phyloP scores from a whole-genome alignment of 306 rosid genomes.

The Malus sieversii region DNA sequence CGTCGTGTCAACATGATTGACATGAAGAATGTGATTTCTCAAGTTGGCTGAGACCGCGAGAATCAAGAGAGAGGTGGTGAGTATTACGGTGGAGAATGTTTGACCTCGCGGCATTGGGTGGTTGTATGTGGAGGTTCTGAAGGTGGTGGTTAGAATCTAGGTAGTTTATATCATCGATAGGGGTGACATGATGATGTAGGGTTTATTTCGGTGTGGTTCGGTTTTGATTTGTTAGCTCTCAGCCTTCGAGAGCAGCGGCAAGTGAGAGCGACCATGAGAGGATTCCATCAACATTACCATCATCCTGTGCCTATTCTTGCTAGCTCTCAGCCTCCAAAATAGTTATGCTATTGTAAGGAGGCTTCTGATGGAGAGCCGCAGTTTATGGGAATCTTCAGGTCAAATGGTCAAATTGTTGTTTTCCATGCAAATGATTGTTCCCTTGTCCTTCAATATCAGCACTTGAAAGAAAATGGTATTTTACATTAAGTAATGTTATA shows the following conservation, averaged over 20 bases:
- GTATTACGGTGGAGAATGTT: not conserved
- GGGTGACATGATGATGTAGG: not conserved
- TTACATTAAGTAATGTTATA: no score
- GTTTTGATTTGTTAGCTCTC: not conserved
- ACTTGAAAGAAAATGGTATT: not conserved
- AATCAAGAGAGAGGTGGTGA: not conserved
- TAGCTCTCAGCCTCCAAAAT: not conserved
- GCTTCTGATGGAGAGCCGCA: not conserved
- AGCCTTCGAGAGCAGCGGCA: slow-evolving; percentile 17
- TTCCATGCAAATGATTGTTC: not conserved
- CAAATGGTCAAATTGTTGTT: not conserved
- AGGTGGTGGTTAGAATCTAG: not conserved
- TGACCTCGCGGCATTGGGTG: not conserved
- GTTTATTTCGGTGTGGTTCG: not conserved
- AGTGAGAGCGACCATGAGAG: not conserved
- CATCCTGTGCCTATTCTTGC: not conserved
- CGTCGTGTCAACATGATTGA: not conserved
- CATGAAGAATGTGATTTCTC: not conserved
- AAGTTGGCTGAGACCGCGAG: not conserved
- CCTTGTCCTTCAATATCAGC: no score
- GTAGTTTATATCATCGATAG: not conserved
- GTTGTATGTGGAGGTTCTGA: not conserved
- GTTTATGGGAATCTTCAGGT: slow-evolving; percentile 18
- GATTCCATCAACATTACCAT: not conserved
- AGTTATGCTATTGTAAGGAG: not conserved